Evolutionary conservation across 2,329 filamentous ascomycete genomes (phyloP), one percentile per base, ranked within the genome.

Genomic region (Sarocladium oryzae): DNA sequence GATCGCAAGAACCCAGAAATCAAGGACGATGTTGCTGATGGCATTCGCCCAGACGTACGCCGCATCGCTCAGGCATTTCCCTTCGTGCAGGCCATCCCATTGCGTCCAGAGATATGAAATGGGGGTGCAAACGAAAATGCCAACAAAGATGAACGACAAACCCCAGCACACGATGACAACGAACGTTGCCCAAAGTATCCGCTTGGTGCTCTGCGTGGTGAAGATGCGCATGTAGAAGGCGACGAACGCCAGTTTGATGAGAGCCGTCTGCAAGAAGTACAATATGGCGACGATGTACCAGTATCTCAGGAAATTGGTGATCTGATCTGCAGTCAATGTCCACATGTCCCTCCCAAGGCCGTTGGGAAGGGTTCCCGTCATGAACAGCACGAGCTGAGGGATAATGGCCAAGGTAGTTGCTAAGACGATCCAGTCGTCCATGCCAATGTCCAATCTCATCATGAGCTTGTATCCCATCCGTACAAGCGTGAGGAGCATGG

Each of bases 181-280:
- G 28, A 74, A 58, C 0, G 70, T 70, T 10, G 51, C 65, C 62
- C 66, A 69, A 2, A 75, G 60, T 2, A 72, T 13, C 15, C 61
- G 60, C 13, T 66, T 65, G 2, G 75, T 64, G 2, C 38, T 51
- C 2, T 38, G 52, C 0, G 58, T 58, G 1, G 71, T 72, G 54
- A 79, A 79, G 53, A 79, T 73, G 40, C 73, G 70, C 28, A 75
- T 63, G 60, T 76, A 79, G 61, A 79, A 76, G 56, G 72, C 63
- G 7, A 79, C 65, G 49, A 80, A 66, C 6, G 74, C 70, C 8
- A 76, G 58, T 55, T 77, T 75, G 36, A 74, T 65, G 30, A 75
- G 61, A 8, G 68, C 59, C 4, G 72, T 58, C 16, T 69, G 62
- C 1, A 63, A 46, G 56, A 76, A 75, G 58, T 77, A 75, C 16